Evolutionary conservation across 108 stramenopile genomes (phyloP).

Genomic region (Tribonema minus): DNA sequence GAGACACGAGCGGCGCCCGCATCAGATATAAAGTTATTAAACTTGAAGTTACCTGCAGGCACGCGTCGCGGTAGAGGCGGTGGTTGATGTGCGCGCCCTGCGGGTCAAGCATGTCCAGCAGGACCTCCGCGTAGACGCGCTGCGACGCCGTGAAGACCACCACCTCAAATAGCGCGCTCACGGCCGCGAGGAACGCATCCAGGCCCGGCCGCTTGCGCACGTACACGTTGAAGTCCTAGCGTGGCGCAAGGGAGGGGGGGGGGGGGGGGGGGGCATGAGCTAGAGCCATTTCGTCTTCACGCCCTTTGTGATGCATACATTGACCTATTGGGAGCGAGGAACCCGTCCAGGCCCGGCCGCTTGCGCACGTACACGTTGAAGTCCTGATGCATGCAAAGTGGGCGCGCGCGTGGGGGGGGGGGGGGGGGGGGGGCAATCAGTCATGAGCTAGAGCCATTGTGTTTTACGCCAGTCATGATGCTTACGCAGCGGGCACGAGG

Average conservation of each 20-base stretch:
- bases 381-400: too few species aligned
- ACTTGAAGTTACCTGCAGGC: conserved; percentile 69
- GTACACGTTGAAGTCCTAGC: conserved; percentile 68
- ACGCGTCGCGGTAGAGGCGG: conserved; percentile 87
- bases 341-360: background rate
- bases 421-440: too few species aligned
- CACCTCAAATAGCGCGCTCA: conserved; percentile 79
- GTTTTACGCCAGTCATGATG: too few species aligned
- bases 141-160: conserved; percentile 92
- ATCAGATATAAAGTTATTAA: conserved; percentile 65
- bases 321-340: too few species aligned
- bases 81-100: conserved; percentile 76
- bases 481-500: too few species aligned
- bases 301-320: too few species aligned
- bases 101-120: conserved; percentile 90
- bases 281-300: too few species aligned
- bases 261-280: too few species aligned
- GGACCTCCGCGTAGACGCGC: conserved; percentile 84
- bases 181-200: conserved; percentile 69
- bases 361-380: background rate
- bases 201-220: conserved; percentile 79
- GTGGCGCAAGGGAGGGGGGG: background rate
- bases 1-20: background rate
- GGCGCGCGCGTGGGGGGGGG: too few species aligned
- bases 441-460: too few species aligned